Conservation (phyloP, 2,329 filamentous ascomycete species). For the Ophiocordyceps unilateralis region DNA sequence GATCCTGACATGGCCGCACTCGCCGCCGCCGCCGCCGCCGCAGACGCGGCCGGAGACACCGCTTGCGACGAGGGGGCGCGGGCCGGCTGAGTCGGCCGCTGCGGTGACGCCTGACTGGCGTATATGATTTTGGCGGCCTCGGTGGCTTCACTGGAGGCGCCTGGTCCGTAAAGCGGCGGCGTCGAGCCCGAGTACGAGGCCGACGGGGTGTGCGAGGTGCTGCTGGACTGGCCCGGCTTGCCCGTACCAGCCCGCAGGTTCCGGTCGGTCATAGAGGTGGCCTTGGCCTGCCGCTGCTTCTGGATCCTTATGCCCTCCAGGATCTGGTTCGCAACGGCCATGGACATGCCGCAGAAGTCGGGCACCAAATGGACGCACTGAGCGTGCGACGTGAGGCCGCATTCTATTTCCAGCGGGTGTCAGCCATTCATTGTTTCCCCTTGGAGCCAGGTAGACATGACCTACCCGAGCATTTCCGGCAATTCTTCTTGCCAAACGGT, state of each 20-base stretch:
- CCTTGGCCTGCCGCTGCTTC: slow-evolving; percentile 48
- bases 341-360: slow-evolving; percentile 98
- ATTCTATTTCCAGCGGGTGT: slow-evolving; percentile 41
- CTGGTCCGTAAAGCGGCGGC: neutral
- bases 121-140: slow-evolving; percentile 51
- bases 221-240: slow-evolving; percentile 25
- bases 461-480: slow-evolving; percentile 74
- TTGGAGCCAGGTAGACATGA: neutral
- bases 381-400: slow-evolving; percentile 76
- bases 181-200: slow-evolving; percentile 17
- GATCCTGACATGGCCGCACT: slow-evolving; percentile 39
- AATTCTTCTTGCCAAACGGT: slow-evolving; percentile 88
- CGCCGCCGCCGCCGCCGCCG: slow-evolving; percentile 38
- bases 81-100: slow-evolving; percentile 32
- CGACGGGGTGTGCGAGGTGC: slow-evolving; percentile 16
- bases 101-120: slow-evolving; percentile 32
- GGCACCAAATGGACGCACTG: slow-evolving; percentile 89
- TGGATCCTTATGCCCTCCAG: slow-evolving; percentile 68
- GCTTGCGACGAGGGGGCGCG: slow-evolving; percentile 35
- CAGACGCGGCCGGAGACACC: slow-evolving; percentile 27
- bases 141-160: slow-evolving; percentile 26
- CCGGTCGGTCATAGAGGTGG: slow-evolving; percentile 41
- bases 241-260: slow-evolving; percentile 41
- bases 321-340: slow-evolving; percentile 92
- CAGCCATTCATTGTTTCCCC: neutral